phyloP scores from a whole-genome alignment of 176 grass and related monocot species.

The Echinochloa phyllopogon region DNA sequence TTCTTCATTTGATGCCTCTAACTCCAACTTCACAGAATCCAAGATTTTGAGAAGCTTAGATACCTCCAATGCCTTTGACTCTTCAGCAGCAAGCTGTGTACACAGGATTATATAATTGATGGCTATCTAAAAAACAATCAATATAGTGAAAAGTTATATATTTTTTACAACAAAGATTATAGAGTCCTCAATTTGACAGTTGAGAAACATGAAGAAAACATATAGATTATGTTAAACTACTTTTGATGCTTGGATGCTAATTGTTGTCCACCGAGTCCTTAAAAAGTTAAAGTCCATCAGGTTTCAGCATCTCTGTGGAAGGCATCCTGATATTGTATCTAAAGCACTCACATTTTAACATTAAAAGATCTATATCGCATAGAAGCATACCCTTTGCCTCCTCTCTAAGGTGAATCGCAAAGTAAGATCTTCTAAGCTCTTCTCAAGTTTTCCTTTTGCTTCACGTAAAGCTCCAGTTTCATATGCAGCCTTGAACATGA shows the following conservation, averaged over 20 bases:
- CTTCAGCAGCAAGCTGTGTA: slow-evolving; percentile 72
- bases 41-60: slow-evolving; percentile 64
- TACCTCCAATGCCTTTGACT: slow-evolving; percentile 65
- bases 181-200: background rate
- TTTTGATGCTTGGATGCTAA: background rate
- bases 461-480: slow-evolving; percentile 86
- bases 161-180: slow-evolving; percentile 17
- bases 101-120: slow-evolving; percentile 25
- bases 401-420: slow-evolving; percentile 79
- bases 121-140: slow-evolving; percentile 8
- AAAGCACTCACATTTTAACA: background rate
- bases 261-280: slow-evolving; percentile 7
- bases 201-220: slow-evolving; percentile 19
- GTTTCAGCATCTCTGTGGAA: background rate
- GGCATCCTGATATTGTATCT: slow-evolving; percentile 4
- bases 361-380: slow-evolving; percentile 17
- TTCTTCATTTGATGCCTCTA: slow-evolving; percentile 52
- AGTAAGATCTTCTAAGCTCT: slow-evolving; percentile 80
- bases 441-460: slow-evolving; percentile 90
- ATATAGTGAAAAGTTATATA: background rate
- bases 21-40: slow-evolving; percentile 57
- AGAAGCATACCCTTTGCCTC: slow-evolving; percentile 69
- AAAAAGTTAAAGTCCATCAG: background rate
- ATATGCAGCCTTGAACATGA: slow-evolving; percentile 69
- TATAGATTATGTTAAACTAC: slow-evolving; percentile 10